These are phyloP conservation scores for Talaromyces wortmannii DNA, from an alignment of 495 filamentous ascomycete genomes.

Conservation along the genomic window DNA sequence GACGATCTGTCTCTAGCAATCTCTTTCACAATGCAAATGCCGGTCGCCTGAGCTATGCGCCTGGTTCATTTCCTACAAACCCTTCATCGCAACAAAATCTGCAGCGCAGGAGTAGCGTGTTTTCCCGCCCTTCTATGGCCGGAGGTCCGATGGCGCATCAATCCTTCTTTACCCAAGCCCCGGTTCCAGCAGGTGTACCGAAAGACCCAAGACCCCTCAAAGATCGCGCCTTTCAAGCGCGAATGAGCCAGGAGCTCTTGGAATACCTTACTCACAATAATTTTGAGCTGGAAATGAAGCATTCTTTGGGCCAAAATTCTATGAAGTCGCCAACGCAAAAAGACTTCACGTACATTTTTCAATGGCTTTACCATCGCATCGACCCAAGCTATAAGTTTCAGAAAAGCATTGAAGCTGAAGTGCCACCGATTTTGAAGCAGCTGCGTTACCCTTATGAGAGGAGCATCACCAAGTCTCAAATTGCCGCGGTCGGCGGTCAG, in stretches of 20 bases:
- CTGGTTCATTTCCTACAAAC: slow-evolving; percentile 47
- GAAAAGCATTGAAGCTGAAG: slow-evolving; percentile 89
- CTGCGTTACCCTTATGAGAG: slow-evolving; percentile 91
- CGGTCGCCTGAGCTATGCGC: slow-evolving; percentile 65
- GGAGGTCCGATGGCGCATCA: slow-evolving; percentile 62
- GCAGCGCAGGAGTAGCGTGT: slow-evolving; percentile 82
- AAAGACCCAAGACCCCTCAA: slow-evolving; percentile 84
- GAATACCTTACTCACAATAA: slow-evolving; percentile 87
- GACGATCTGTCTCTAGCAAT: slow-evolving; percentile 72
- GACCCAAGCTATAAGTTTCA: slow-evolving; percentile 88
- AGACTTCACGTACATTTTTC: slow-evolving; percentile 94
- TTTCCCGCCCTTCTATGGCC: slow-evolving; percentile 57
- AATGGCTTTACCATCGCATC: slow-evolving; percentile 93
- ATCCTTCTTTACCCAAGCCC: slow-evolving; percentile 86
- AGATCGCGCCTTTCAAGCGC: slow-evolving; percentile 69
- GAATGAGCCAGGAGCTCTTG: slow-evolving; percentile 80
- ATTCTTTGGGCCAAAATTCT: slow-evolving; percentile 78
- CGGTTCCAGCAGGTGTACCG: slow-evolving; percentile 69
- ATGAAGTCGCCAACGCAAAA: slow-evolving; percentile 94
- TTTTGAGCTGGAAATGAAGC: slow-evolving; percentile 96
- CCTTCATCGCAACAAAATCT: slow-evolving; percentile 26
- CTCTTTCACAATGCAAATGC: slow-evolving; percentile 54
- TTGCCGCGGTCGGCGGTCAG: slow-evolving; percentile 86
- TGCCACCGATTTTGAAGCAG: slow-evolving; percentile 83
- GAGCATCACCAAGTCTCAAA: slow-evolving; percentile 89